Evolutionary conservation across 495 filamentous ascomycete species (phyloP), one percentile per base, ranked within the genome.

Genomic region (Geopyxis carbonaria): DNA sequence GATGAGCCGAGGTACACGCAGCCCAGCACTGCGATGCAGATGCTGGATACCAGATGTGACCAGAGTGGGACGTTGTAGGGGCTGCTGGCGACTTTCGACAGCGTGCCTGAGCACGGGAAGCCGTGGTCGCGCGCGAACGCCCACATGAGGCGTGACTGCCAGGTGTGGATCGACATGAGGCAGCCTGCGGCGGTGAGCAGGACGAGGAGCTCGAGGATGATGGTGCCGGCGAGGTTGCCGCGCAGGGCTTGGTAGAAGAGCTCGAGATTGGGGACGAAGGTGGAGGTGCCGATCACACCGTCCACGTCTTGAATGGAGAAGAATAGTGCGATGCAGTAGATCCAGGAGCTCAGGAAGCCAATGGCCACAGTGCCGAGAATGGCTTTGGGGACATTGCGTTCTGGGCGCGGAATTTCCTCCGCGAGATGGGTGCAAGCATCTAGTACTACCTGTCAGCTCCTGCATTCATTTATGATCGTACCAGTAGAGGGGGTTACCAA

Each of bases 261-360:
- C 31, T 52, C 49, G 10, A 53, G 27, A 28, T 34, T 38, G 14
- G 44, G 49, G 5, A 52, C 48, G 14, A 42, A 40, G 19, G 48
- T 51, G 4, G 48, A 46, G 9, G 48, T 58, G 9, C 19, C 31
- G 14, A 59, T 38, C 5, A 73, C 58, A 2, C 40, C 44, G 10
- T 58, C 35, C 5, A 66, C 43, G 31, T 67, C 57, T 22, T 59
- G 56, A 45, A 73, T 65, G 22, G 60, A 50, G 44, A 71, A 72
- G 41, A 71, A 64, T 27, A 73, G 59, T 9, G 67, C 63, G 21
- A 72, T 60, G 45, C 66, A 56, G 50, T 68, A 73, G 15, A 57
- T 42, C 30, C 71, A 50, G 21, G 60, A 63, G 2, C 66, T 67
- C 35, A 62, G 19, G 45, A 70, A 70, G 13, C 65, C 66, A 29